phyloP scores from a whole-genome alignment of 306 rosid genomes.

The Glycine soja region DNA sequence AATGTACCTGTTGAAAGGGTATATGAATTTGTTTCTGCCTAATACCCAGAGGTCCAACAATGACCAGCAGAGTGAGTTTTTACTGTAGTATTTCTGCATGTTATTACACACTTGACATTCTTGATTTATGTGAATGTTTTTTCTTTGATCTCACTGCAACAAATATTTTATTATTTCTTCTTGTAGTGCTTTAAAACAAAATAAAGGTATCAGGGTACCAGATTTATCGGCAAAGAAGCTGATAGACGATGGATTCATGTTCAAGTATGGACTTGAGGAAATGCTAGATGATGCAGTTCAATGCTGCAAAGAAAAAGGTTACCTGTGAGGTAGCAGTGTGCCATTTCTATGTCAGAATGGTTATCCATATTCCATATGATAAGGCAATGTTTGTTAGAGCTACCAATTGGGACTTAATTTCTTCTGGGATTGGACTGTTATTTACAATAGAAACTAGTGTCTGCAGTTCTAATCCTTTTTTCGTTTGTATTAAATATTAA shows the following conservation, averaged over 20 bases:
- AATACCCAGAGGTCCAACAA: background rate
- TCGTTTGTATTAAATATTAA: background rate
- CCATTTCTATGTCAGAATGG: background rate
- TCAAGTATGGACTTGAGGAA: constrained; percentile 23
- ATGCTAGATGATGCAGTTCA: constrained; percentile 27
- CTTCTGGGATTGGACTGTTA: background rate
- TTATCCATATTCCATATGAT: background rate
- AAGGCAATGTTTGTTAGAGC: background rate
- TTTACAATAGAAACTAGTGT: background rate
- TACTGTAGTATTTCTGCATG: background rate
- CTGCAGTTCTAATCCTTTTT: background rate
- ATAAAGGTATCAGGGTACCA: background rate
- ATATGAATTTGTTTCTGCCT: background rate
- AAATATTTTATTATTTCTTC: background rate
- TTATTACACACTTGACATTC: background rate
- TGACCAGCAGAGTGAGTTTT: background rate
- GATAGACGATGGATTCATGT: constrained; percentile 25
- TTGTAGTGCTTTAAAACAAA: background rate
- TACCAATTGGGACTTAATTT: background rate
- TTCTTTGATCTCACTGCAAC: background rate
- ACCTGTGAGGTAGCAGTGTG: background rate
- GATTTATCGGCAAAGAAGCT: constrained; percentile 22
- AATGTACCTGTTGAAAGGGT: background rate
- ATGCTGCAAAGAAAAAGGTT: constrained; percentile 28
- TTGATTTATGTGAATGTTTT: background rate